Evolutionary conservation across 1,139 yeast genomes (phyloP), one percentile per base, ranked within the genome.

Genomic region (Candida sp.): DNA sequence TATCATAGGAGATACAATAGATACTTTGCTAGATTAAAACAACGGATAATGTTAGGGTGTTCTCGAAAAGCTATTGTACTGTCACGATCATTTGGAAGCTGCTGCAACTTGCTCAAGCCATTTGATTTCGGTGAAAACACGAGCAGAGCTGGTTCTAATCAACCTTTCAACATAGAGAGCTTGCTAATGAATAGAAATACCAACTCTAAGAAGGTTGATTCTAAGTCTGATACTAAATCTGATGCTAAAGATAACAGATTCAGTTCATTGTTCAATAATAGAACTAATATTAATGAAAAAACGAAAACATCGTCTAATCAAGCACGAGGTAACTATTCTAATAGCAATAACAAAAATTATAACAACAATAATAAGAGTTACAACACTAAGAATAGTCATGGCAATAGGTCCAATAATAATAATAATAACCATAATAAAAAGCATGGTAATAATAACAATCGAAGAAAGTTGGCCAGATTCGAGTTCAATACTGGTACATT

Each of bases 401-500:
- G 9, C 9, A 30, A 30, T 30, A 9, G 29, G 9, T 25, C 29
- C 6, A 25, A 30, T 12, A 30, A 30, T n/a, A 40, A 34, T 21
- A 34, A 27, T 9, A 25, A 6, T 27, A 11, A 30, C n/a, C 40
- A 43, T 6, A 37, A 38, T 22, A 43, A 37, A 23, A 45, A 39
- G 8, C 43, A 38, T 29, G 42, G 27, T 22, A 38, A 25, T 30
- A 36, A 35, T 22, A 38, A 39, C 8, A n/a, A 36, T n/a, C 34
- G 35, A 35, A 43, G 43, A 35, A 49, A 44, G 25, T 38, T 41
- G 3, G 45, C 45, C n/a, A 47, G 47, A 35, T 58, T 60, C 42
- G 38, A 49, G 15, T 45, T 61, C 33, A 48, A 48, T 8, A 46
- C 53, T 2, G 66, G 63, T 8, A 43, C 62, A 7, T 57, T 55